phyloP scores from a whole-genome alignment of 2,329 filamentous ascomycete species.

The Ophiostoma triangulosporum region DNA sequence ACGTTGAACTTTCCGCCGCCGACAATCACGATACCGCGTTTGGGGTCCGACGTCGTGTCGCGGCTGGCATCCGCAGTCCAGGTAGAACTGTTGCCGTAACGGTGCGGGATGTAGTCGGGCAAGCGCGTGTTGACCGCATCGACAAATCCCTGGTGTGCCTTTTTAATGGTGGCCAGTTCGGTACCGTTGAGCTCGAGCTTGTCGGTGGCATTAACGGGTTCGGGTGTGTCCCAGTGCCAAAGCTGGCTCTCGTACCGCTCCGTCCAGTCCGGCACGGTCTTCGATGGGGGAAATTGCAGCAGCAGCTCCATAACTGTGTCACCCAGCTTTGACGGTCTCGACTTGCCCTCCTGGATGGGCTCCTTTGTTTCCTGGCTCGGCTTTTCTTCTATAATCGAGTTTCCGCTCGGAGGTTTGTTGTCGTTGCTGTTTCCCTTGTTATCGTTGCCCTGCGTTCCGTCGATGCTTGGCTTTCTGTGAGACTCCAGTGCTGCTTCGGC shows the following conservation, averaged over 20 bases:
- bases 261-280: neutral
- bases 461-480: neutral
- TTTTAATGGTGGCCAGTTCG: slow-evolving; percentile 6
- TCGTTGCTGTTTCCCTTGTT: neutral
- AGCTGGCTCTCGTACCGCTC: slow-evolving; percentile 4
- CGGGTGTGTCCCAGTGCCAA: slow-evolving; percentile 8
- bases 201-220: neutral
- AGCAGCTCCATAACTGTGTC: slow-evolving; percentile 7
- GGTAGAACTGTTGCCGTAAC: neutral
- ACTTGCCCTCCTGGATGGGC: neutral
- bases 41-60: slow-evolving; percentile 10
- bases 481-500: neutral
- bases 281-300: neutral
- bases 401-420: too few relatives aligned
- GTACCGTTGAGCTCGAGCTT: neutral
- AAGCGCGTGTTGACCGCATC: slow-evolving; percentile 1
- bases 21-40: slow-evolving; percentile 36
- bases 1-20: slow-evolving; percentile 35
- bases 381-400: neutral
- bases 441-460: neutral
- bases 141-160: slow-evolving; percentile 6
- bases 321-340: neutral
- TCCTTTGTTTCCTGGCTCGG: neutral
- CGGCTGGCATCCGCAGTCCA: neutral
- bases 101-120: neutral